Conservation (phyloP, 805 yeast species). For the Saccharomycopsis malanga region DNA sequence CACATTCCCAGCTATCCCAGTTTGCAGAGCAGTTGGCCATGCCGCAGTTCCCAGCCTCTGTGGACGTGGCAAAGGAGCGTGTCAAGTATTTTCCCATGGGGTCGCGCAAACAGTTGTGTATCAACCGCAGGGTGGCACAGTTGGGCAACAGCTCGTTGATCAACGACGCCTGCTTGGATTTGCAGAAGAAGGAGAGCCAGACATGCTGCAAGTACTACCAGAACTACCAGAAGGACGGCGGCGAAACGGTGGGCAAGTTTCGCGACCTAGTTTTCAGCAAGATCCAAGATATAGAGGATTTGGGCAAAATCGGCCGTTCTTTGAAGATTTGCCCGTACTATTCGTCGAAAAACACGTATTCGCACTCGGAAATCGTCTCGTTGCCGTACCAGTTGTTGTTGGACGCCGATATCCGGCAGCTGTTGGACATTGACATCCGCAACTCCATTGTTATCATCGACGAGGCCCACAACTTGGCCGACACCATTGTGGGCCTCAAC, state of each 20-base stretch:
- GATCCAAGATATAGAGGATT: constrained; percentile 63
- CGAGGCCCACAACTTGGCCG: constrained; percentile 87
- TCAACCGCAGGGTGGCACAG: constrained; percentile 53
- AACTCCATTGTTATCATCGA: constrained; percentile 73
- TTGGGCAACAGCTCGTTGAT: constrained; percentile 45
- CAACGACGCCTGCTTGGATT: constrained; percentile 75
- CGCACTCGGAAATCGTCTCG: constrained; percentile 65
- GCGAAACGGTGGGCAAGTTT: constrained; percentile 32
- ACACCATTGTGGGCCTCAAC: constrained; percentile 62
- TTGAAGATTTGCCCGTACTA: constrained; percentile 76
- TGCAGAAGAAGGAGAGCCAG: constrained; percentile 40
- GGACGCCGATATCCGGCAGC: constrained; percentile 51
- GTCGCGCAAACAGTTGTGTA: constrained; percentile 79
- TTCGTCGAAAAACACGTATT: constrained; percentile 50
- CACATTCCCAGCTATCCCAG: constrained; percentile 84
- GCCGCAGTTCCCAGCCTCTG: constrained; percentile 51
- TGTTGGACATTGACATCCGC: constrained; percentile 50
- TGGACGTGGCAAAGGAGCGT: constrained; percentile 35
- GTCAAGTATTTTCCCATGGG: constrained; percentile 68
- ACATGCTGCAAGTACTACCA: constrained; percentile 38
- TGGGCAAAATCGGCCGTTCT: constrained; percentile 50
- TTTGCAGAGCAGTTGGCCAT: constrained; percentile 64
- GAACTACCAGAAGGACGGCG: constrained; percentile 27
- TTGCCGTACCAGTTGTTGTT: constrained; percentile 75
- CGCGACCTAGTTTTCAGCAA: constrained; percentile 42